Percentiles rank a stretch among this genome's conserved stretches.
phyloP scores from a whole-genome alignment of 208 protist species.

The Acanthamoeba triangularis region DNA sequence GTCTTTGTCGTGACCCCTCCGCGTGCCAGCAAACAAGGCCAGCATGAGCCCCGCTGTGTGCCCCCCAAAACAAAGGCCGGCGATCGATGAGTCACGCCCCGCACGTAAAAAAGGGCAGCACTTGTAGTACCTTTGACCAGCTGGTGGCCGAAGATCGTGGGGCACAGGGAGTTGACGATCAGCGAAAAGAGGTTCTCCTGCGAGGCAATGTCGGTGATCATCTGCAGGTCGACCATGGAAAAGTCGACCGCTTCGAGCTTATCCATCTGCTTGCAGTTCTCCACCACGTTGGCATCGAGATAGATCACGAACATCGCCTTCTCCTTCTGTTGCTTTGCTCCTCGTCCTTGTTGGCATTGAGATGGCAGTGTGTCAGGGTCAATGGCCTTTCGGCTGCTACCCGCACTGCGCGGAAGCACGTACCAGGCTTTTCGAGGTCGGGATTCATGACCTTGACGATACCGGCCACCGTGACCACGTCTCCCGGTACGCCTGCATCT shows the following conservation, averaged over 20 bases:
- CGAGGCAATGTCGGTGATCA: conserved; percentile 89
- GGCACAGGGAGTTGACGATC: conserved; percentile 95
- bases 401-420: not conserved
- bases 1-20: conserved; percentile 81
- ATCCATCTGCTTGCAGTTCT: conserved; percentile 81
- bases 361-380: not conserved
- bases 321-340: not conserved
- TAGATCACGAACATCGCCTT: conserved; percentile 88
- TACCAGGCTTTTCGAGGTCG: conserved; percentile 71
- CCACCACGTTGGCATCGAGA: conserved; percentile 89
- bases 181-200: conserved; percentile 92
- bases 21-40: conserved; percentile 93
- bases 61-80: not conserved
- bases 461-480: conserved; percentile 91
- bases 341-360: not conserved
- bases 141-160: conserved; percentile 96
- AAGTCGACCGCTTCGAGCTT: conserved; percentile 77
- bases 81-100: not conserved
- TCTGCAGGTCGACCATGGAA: conserved; percentile 84
- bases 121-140: conserved; percentile 88
- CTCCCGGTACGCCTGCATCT: conserved; percentile 93
- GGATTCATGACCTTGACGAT: conserved; percentile 90
- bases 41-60: conserved; percentile 93
- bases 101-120: not conserved
- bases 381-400: not conserved